Conservation (phyloP, 208 protist species). For the Crithidia expoeki region DNA sequence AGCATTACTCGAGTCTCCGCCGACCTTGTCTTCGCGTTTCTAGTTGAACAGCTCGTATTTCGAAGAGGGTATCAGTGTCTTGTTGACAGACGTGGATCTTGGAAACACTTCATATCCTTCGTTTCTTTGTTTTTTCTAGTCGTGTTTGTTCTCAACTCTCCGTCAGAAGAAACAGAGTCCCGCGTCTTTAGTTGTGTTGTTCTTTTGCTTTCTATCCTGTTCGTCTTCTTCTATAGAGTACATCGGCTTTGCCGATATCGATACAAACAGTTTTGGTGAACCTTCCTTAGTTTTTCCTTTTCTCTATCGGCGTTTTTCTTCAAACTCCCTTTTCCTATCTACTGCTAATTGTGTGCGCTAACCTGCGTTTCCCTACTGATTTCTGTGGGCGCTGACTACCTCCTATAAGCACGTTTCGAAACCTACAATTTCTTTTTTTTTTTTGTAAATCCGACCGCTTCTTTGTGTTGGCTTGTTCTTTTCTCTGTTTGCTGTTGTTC, state of each 20-base stretch:
- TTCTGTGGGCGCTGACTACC: no score
- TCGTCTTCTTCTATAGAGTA: not conserved
- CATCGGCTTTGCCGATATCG: not conserved
- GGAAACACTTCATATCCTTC: not conserved
- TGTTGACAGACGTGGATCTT: not conserved
- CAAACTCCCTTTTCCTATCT: no score
- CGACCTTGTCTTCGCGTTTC: slow-evolving; percentile 2
- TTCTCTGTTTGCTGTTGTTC: not conserved
- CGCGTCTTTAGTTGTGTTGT: not conserved
- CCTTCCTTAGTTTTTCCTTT: not conserved
- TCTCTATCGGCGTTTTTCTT: not conserved
- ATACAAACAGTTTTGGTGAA: not conserved
- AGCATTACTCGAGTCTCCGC: not conserved
- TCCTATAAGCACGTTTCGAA: no score
- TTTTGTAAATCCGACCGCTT: no score
- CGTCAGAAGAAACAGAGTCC: not conserved
- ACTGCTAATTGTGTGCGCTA: no score
- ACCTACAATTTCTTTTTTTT: no score
- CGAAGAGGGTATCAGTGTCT: not conserved
- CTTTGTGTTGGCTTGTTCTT: no score
- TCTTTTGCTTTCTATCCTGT: not conserved
- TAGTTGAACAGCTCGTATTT: not conserved
- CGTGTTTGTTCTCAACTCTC: not conserved
- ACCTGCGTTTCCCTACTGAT: no score
- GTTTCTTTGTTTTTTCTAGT: not conserved